Base-by-base conservation (phyloP, 2,329 filamentous ascomycete genomes). In the Aspergillus quadrilineatus region DNA sequence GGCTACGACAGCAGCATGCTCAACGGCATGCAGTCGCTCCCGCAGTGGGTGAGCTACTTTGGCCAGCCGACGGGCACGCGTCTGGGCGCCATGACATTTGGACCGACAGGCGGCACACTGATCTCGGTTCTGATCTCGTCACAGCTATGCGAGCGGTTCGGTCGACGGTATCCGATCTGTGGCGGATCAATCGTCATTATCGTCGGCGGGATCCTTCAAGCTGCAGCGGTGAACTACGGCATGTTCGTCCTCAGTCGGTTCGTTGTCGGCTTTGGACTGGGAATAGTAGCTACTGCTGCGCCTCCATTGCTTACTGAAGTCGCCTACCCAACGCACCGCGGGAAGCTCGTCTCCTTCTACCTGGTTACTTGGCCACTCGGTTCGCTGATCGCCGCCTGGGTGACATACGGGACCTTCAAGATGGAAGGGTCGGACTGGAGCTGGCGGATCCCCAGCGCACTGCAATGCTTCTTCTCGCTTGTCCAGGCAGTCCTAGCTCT, bases 1-100 rank as follows among this genome's bases (percentile, higher is more conserved):
- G 78, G 79, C 1, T 81, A 79, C 46, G 78, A 80, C 61, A 76
- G 76, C 4, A 75, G 72, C 45, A 79, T 82, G 73, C 76, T 81
- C 68, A 80, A 81, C 58, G 75, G 74, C 8, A 63, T 82, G 6
- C 79, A 82, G 57, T 69, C 74, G 0, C 66, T 79, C 1, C 64
- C 70, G 0, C 68, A 72, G n/a, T 78, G 76, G 75, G 67, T 76
- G n/a, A 67, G 70, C 9, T 77, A 56, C 29, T 66, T 65, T 30
- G 59, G 61, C 10, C 30, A 59, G 4, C 62, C 62, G 4, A 53
- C 50, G 1, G 55, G 55, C 36, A 39, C 55, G 2, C 55, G 55
- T 12, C 55, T 57, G 6, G 55, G 55, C 9, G 55, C 55, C 17
- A 57, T 57, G 55, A 42, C 55, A 2, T 57, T 57, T 6, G 55